Base-by-base conservation (phyloP, 129 eudicot species). In the Flaveria ramosissima region DNA sequence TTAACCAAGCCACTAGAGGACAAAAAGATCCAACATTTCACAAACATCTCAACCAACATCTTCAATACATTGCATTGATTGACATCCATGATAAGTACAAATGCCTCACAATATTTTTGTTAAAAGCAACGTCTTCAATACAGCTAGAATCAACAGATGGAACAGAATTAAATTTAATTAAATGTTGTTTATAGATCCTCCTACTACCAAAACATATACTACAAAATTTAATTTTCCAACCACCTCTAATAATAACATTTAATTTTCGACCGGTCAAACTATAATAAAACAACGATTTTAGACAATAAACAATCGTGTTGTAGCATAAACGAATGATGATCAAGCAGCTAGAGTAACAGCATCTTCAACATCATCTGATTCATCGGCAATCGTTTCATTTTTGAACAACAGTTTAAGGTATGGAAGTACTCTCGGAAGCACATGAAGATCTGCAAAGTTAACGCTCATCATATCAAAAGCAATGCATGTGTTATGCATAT, bases 401-500 rank as follows among this genome's bases (percentile, higher is more conserved):
- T 72, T 87, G 64, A 92, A 92, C 9, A 92, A 76, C 15, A 89
- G 81, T 85, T 89, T 89, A 16, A 92, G 84, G 80, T 83, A 82
- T 8, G 96, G 97, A 81, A 92, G 84, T 45, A 92, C 89, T 78
- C 56, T 85, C 1, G 97, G 97, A 55, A 92, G 90, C 65, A 88
- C 86, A 11, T 84, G 92, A 13, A 90, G 61, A 76, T 93, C 96
- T 4, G 98, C 98, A 53, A 90, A 77, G 87, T 93, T 93, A 10
- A 93, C 82, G 41, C 98, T 93, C 98, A 93, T 93, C 96, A 93
- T 41, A 80, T 93, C 98, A 17, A 93, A 93, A 30, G 89, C 98
- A 53, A 93, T 85, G 86, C 97, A 86, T 0, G 96, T 90, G 7
- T 93, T 93, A 72, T 88, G 95, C 92, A 77, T 84, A 77, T 88